A percentile compares a stretch with the other conserved stretches of the same genome.
These are phyloP conservation scores for Penicillium diatomitis DNA, from an alignment of 495 filamentous ascomycete species.

Conservation along the genomic window DNA sequence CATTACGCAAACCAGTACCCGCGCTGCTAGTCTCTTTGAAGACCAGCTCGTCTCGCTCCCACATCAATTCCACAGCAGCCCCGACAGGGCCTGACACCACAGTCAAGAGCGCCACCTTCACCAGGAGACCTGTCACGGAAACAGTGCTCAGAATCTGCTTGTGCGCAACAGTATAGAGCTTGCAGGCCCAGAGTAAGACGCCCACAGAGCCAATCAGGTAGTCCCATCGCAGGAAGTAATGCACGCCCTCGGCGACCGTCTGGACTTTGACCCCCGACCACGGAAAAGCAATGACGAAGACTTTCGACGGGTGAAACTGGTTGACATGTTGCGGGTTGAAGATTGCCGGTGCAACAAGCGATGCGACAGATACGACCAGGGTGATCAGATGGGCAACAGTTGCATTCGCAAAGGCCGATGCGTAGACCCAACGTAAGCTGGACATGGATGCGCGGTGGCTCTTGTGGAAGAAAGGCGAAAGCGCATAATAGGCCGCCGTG, in stretches of 20 bases:
- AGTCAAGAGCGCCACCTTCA: conserved; percentile 32
- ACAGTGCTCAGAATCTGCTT: conserved; percentile 23
- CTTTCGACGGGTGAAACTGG: conserved; percentile 28
- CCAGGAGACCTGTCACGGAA: conserved; percentile 17
- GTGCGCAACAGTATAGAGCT: conserved; percentile 32
- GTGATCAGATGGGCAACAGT: conserved; percentile 40
- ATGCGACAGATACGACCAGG: conserved; percentile 33
- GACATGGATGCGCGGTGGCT: conserved; percentile 28
- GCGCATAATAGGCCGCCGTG: conserved; percentile 20
- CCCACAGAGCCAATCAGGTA: conserved; percentile 43
- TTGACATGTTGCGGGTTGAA: conserved; percentile 22
- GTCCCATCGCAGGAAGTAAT: conserved; percentile 51
- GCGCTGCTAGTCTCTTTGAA: conserved; percentile 20
- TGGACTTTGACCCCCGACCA: conserved; percentile 30
- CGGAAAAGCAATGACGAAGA: conserved; percentile 35
- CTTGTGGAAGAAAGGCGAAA: conserved; percentile 27
- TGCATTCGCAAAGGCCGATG: conserved; percentile 41
- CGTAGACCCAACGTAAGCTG: conserved; percentile 44
- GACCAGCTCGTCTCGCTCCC: conserved; percentile 48
- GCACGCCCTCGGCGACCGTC: conserved; percentile 39
- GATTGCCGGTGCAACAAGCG: conserved; percentile 26
- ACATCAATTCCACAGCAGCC: conserved; percentile 42
- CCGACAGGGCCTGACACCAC: conserved; percentile 41
- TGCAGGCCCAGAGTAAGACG: conserved; percentile 46
- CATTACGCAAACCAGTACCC: too few relatives aligned